Evolutionary conservation across 176 grass and related monocot genomes (phyloP), one percentile per base, ranked within the genome.

Genomic region (Saccharum officinarum): DNA sequence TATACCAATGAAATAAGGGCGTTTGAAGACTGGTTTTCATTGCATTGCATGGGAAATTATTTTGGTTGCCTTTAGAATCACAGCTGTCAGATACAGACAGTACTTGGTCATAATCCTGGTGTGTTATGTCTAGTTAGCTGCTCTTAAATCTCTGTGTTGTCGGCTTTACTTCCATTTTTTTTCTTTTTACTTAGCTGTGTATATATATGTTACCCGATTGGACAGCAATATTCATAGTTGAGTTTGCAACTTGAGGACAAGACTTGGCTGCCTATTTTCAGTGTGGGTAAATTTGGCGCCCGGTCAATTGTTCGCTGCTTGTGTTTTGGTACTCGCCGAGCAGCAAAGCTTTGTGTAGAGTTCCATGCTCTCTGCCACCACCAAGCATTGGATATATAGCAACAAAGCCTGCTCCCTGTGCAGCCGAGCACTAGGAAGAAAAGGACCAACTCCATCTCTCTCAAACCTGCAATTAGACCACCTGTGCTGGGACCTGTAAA

Each of bases 31-130:
- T 84, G 49, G 34, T 57, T 84, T 20, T 65, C 41, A 2, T 77
- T 55, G 9, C 41, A 2, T 77, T 37, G 6, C 76, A 12, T 38
- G 75, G 17, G 59, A 3, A 55, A 71, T 91, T 71, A 30, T 87
- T 87, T 86, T n/a, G 52, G 73, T 71, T 78, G 86, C 30, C 8
- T 61, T 91, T 91, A 80, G 80, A 86, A 31, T 72, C 71, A 77
- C 25, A 85, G 71, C 22, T 85, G 23, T 77, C 52, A 17, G 81
- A 87, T 81, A 90, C 45, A 14, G 73, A 89, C 44, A 14, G 73
- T 50, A 28, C 57, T 66, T 50, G 55, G 64, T 84, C 76, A 66
- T 91, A 71, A 63, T 76, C 66, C 31, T 41, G 36, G 61, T 75
- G 68, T 60, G 64, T 80, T 30, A n/a, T 76, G 50, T 84, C 80